These are phyloP conservation scores for Rhizopus stolonifer DNA, from an alignment of 371 early-diverging fungal species.

Conservation along the genomic window DNA sequence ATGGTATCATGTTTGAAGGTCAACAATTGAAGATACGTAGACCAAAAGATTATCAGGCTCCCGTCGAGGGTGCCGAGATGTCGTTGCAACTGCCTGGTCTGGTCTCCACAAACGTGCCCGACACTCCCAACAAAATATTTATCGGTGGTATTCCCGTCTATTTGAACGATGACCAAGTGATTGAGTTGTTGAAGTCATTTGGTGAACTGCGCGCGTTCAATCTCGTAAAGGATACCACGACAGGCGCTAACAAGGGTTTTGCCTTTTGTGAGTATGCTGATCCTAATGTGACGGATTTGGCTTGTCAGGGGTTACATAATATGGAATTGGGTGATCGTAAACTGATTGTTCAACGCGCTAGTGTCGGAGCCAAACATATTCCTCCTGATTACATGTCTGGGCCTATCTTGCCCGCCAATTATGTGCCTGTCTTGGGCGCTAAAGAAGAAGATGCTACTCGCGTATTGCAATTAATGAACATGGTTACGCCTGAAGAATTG, in stretches of 20 bases:
- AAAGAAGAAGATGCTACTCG: slow-evolving; percentile 67
- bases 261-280: slow-evolving; percentile 96
- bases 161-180: slow-evolving; percentile 91
- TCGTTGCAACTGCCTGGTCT: slow-evolving; percentile 50
- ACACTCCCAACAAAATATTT: slow-evolving; percentile 92
- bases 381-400: slow-evolving; percentile 14
- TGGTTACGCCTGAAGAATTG: slow-evolving; percentile 91
- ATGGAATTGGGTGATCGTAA: slow-evolving; percentile 94
- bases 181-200: slow-evolving; percentile 90
- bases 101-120: slow-evolving; percentile 82
- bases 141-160: slow-evolving; percentile 91
- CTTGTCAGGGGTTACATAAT: slow-evolving; percentile 91
- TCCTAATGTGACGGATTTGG: slow-evolving; percentile 86
- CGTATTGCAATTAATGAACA: slow-evolving; percentile 90
- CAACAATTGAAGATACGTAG: slow-evolving; percentile 88
- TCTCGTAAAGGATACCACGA: slow-evolving; percentile 82
- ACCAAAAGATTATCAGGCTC: slow-evolving; percentile 92
- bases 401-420: slow-evolving; percentile 18
- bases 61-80: slow-evolving; percentile 11
- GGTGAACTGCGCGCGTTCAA: slow-evolving; percentile 92
- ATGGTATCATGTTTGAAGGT: slow-evolving; percentile 86
- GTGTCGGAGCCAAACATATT: slow-evolving; percentile 71
- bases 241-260: slow-evolving; percentile 90
- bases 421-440: slow-evolving; percentile 27
- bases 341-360: slow-evolving; percentile 94